Evolutionary conservation across 306 rosid species (phyloP).

Genomic region (Prunus armeniaca): DNA sequence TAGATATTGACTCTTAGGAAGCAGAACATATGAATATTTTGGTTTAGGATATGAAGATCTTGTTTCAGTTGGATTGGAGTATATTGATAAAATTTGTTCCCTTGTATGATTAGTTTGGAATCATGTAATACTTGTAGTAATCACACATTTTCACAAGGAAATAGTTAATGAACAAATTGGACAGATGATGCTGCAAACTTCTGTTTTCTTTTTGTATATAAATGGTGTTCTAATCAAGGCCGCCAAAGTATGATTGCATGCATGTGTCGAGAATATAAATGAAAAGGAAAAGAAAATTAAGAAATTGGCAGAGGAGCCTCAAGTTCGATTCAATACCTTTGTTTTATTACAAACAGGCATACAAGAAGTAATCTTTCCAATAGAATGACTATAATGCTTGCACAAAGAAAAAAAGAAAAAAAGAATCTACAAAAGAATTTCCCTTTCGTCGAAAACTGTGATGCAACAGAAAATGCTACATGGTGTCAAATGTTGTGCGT

Average conservation of each 20-base stretch:
- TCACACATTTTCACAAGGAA: background rate
- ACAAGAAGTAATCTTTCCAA: conserved; percentile 5
- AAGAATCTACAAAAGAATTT: conserved; percentile 8
- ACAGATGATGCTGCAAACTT: conserved; percentile 13
- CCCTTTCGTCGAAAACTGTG: conserved; percentile 5
- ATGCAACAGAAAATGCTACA: conserved; percentile 7
- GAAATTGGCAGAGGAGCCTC: background rate
- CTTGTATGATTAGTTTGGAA: conserved; percentile 12
- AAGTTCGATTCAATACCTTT: background rate
- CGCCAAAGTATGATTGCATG: background rate
- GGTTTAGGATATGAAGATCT: conserved; percentile 16
- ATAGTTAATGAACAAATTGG: background rate
- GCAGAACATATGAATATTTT: conserved; percentile 8
- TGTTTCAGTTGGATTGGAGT: conserved; percentile 23
- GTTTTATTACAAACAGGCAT: background rate
- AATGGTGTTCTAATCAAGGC: background rate
- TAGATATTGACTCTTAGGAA: conserved; percentile 5
- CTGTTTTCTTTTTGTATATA: background rate
- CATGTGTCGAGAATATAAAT: background rate
- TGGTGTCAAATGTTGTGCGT: conserved; percentile 17
- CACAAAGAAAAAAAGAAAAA: background rate
- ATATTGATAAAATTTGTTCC: conserved; percentile 7
- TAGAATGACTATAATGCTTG: conserved; percentile 1
- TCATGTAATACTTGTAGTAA: conserved; percentile 27
- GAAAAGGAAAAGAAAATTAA: background rate